phyloP scores from a whole-genome alignment of 805 yeast species.

The Starmerella kuoi region DNA sequence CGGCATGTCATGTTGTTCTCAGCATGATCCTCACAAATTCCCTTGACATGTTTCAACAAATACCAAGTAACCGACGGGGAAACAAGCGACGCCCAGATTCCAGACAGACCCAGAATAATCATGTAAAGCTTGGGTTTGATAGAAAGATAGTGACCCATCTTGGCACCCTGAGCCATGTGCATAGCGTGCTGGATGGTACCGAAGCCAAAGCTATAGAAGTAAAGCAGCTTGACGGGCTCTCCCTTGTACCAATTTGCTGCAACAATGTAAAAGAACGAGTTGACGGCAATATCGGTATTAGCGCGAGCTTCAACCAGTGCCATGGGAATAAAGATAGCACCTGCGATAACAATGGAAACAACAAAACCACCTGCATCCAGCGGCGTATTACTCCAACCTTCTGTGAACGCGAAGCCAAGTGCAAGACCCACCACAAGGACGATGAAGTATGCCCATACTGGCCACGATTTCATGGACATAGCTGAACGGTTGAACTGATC shows the following conservation, averaged over 20 bases:
- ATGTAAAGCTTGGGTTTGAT: constrained; percentile 52
- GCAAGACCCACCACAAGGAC: constrained; percentile 29
- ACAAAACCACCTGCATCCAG: constrained; percentile 35
- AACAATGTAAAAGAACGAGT: constrained; percentile 50
- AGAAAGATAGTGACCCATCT: constrained; percentile 53
- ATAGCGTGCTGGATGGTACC: constrained; percentile 46
- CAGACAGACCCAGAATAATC: constrained; percentile 37
- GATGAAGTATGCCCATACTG: constrained; percentile 46
- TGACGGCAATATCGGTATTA: constrained; percentile 45
- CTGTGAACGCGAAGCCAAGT: constrained; percentile 25
- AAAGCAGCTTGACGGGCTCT: constrained; percentile 49
- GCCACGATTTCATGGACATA: constrained; percentile 45
- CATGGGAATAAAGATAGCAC: constrained; percentile 46
- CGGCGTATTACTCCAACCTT: constrained; percentile 31
- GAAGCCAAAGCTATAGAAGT: constrained; percentile 41
- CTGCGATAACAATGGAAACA: constrained; percentile 42
- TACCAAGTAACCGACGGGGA: constrained; percentile 35
- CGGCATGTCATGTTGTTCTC: constrained; percentile 57
- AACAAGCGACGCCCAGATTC: constrained; percentile 33
- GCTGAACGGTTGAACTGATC: constrained; percentile 46
- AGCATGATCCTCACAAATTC: constrained; percentile 40
- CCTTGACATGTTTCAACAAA: constrained; percentile 31
- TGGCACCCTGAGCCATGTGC: constrained; percentile 36
- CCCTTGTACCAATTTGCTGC: constrained; percentile 26
- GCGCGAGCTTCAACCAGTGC: constrained; percentile 57